Evolutionary conservation across 352 stramenopile genomes (phyloP).

Genomic region (Phytophthora cactorum): DNA sequence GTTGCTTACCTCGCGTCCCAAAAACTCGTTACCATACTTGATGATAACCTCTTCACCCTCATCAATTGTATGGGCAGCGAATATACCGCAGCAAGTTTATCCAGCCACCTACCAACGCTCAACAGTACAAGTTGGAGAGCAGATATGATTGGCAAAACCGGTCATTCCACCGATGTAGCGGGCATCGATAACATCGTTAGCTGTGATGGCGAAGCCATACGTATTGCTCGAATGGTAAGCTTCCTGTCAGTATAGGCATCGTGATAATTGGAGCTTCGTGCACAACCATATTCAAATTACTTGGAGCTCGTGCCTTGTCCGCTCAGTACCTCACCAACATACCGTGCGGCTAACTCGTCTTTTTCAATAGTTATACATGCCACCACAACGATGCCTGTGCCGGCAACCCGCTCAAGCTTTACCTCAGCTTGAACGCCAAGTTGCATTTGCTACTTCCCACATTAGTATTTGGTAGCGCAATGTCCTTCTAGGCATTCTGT

Average conservation of each 20-base stretch:
- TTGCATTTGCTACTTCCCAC: too few relatives aligned
- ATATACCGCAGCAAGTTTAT: slow-evolving; percentile 3
- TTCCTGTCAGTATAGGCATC: not conserved
- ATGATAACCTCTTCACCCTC: slow-evolving; percentile 1
- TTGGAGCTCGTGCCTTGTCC: too few relatives aligned
- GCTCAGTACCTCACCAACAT: too few relatives aligned
- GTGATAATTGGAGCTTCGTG: too few relatives aligned
- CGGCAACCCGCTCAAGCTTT: too few relatives aligned
- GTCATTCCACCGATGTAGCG: not conserved
- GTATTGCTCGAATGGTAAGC: not conserved
- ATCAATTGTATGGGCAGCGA: not conserved
- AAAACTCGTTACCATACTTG: not conserved
- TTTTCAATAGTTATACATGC: too few relatives aligned
- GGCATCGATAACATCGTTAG: not conserved
- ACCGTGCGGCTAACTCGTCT: too few relatives aligned
- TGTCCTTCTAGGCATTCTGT: too few relatives aligned
- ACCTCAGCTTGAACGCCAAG: too few relatives aligned
- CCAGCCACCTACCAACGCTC: slow-evolving; percentile 6
- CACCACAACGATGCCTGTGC: too few relatives aligned
- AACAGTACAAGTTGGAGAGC: slow-evolving; percentile 4
- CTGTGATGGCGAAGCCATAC: not conserved
- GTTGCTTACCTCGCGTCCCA: not conserved
- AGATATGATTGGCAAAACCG: slow-evolving; percentile 4
- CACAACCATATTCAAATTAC: too few relatives aligned
- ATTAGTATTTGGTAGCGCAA: too few relatives aligned